Base-by-base conservation (phyloP, 2,329 filamentous ascomycete species). In the Bimuria novae-zelandiae region DNA sequence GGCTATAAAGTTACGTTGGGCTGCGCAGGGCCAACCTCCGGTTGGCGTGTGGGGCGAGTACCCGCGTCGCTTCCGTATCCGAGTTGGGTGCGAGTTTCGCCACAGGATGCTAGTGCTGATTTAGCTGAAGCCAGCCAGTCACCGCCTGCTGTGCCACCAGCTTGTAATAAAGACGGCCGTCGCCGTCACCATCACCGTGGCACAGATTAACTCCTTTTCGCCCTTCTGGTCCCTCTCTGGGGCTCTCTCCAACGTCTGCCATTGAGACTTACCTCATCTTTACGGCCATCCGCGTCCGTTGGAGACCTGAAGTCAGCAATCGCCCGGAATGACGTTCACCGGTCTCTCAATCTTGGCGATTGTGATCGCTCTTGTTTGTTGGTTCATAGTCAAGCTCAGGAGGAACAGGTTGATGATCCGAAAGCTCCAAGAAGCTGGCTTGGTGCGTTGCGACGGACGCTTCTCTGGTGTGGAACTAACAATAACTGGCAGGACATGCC, bases 91-190 rank as follows among this genome's bases (percentile, higher is more conserved):
- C 16, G 27, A 35, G 30, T 46, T 25, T 46, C 43, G 43, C n/a
- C 7, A 29, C 19, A 36, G 43, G 43, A 46, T 43, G 30, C 30
- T 46, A 45, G 43, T 30, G 43, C 43, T 46, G 43, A 36, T 17
- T 11, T 21, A 23, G 19, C 21, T 14, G 30, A 35, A 17, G 30
- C 19, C 19, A 17, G 5, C 30, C 14, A 30, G 21, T 5, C 17
- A n/a, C 11, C 14, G 22, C 16, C 16, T 7, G 16, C 37, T 40
- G 21, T 40, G 37, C 40, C 25, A 32, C 16, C 37, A 14, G 21
- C 7, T 43, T 11, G 25, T 21, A 1, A 30, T 43, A 41, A 41
- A 41, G 10, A 22, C 35, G 22, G 16, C 39, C 17, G 14, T 25
- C 5, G 5, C 16, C 22, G 21, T 27, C 39, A n/a, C n/a, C n/a